A percentile compares a stretch with the other conserved stretches of the same genome.
Conservation (phyloP, 768 basidiomycete species). For the Tricholoma sp. region DNA sequence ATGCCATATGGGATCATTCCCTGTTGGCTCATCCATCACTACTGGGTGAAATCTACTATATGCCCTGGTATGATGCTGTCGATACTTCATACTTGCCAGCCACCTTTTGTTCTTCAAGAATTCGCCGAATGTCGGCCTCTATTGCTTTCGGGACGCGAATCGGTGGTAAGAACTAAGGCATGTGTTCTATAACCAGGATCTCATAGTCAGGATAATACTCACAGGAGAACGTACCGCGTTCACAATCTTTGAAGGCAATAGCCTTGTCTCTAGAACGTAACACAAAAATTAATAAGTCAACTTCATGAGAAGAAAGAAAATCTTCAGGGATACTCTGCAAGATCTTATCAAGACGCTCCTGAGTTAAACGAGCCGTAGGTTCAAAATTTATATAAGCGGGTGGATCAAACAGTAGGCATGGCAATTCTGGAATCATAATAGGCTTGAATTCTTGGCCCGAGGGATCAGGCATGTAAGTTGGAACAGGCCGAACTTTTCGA, state of each 20-base stretch:
- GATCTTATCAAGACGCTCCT: constrained; percentile 11
- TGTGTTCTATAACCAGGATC: constrained; percentile 26
- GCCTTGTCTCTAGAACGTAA: constrained; percentile 8
- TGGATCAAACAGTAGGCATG: constrained; percentile 4
- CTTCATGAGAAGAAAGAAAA: constrained; percentile 7
- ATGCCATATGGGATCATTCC: too few relatives aligned
- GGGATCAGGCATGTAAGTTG: constrained; percentile 19
- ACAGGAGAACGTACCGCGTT: constrained; percentile 24
- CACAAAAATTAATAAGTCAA: constrained; percentile 16
- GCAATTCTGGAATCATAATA: constrained; percentile 7
- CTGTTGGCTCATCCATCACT: too few relatives aligned
- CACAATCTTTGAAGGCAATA: constrained; percentile 15
- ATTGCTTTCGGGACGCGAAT: constrained; percentile 21
- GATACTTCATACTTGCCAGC: constrained; percentile 19
- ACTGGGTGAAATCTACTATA: too few relatives aligned
- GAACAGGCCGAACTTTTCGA: constrained; percentile 20
- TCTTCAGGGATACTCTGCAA: constrained; percentile 2
- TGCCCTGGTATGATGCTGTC: too few relatives aligned
- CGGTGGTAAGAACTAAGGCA: background rate
- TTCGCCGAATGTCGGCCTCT: constrained; percentile 13
- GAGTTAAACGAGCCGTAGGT: constrained; percentile 6
- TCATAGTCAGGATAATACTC: constrained; percentile 28
- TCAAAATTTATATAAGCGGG: constrained; percentile 2
- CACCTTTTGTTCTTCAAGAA: constrained; percentile 14
- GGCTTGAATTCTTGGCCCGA: background rate